Conservation (phyloP, 108 stramenopile genomes). For the Nitzschia sp. region DNA sequence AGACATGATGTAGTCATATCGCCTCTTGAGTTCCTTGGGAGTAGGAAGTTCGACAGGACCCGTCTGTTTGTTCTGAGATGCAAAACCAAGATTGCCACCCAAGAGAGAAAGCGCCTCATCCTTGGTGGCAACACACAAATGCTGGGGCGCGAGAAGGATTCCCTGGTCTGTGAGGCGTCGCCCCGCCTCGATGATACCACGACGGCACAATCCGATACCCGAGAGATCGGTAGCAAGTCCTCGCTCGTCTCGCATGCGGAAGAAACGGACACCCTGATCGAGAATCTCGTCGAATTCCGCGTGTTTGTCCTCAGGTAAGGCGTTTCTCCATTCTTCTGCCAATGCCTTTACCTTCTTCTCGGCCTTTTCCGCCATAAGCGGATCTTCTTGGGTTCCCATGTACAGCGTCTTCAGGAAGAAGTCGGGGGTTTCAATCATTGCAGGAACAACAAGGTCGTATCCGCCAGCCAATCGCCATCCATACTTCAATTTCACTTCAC, state of each 20-base stretch:
- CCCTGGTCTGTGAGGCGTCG: slow-evolving; percentile 12
- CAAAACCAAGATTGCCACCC: slow-evolving; percentile 1
- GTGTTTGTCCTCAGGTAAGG: slow-evolving; percentile 21
- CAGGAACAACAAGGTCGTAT: slow-evolving; percentile 20
- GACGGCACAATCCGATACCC: slow-evolving; percentile 23
- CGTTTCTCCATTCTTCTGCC: slow-evolving; percentile 14
- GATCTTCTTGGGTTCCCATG: slow-evolving; percentile 16
- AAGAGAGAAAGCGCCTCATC: slow-evolving; percentile 9
- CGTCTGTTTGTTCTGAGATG: neutral
- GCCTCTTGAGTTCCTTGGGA: slow-evolving; percentile 1
- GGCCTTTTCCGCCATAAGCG: neutral
- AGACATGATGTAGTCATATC: slow-evolving; percentile 12
- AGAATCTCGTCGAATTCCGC: slow-evolving; percentile 31
- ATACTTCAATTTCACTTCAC: slow-evolving; percentile 16
- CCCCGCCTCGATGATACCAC: slow-evolving; percentile 26
- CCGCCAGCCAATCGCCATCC: slow-evolving; percentile 26
- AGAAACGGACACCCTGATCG: slow-evolving; percentile 20
- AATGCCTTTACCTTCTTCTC: slow-evolving; percentile 11
- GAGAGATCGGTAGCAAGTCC: slow-evolving; percentile 29
- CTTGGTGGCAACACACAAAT: slow-evolving; percentile 14
- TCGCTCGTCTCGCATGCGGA: slow-evolving; percentile 32
- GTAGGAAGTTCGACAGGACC: slow-evolving; percentile 15
- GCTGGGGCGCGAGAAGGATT: slow-evolving; percentile 2
- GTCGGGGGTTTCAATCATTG: slow-evolving; percentile 27
- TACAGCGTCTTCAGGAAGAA: slow-evolving; percentile 26